Evolutionary conservation across 345 rosid species (phyloP), one percentile per base, ranked within the genome.

Genomic region (Moricandia arvensis): DNA sequence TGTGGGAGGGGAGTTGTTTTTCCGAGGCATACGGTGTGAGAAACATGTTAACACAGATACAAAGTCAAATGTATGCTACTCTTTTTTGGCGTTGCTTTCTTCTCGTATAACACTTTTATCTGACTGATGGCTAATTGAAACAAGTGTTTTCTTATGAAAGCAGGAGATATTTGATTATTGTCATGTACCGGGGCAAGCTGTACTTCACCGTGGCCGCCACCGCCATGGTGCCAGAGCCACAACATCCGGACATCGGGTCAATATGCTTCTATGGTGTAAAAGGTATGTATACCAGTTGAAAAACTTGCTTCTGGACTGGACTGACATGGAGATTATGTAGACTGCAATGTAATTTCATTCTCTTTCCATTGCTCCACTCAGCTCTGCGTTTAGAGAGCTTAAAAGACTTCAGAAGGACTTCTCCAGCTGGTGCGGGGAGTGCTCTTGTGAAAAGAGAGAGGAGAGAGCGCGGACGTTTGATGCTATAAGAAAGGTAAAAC

Each of bases 191-290:
- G 98, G 99, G 12, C 83, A 71, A 59, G 99, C 97, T 63, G 86
- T 95, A 54, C 96, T 92, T 78, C 99, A 95, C 82, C 89, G 96
- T 8, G 99, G 99, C 47, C 91, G 91, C 67, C 97, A 92, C 75
- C 89, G 97, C 64, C 99, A 95, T 85, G 99, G 99, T 78, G 99
- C 93, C 10, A 86, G 96, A 82, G 98, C 99, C 74, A 92, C 98
- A 65, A 87, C 89, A 64, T 74, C 91, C 9, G 99, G 97, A 27
- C 87, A 84, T 67, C 83, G 98, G 75, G 85, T 88, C 82, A 95
- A 95, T 85, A 77, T 95, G 82, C 87, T 95, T 38, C 68, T 95
- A 41, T 95, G 99, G 99, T 95, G 99, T 79, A 85, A 91, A 86
- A 95, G 98, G 98, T 95, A 83, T 81, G 2, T 13, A 51, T 27